phyloP scores from a whole-genome alignment of 2,329 filamentous ascomycete species.

The Beauveria sp. region DNA sequence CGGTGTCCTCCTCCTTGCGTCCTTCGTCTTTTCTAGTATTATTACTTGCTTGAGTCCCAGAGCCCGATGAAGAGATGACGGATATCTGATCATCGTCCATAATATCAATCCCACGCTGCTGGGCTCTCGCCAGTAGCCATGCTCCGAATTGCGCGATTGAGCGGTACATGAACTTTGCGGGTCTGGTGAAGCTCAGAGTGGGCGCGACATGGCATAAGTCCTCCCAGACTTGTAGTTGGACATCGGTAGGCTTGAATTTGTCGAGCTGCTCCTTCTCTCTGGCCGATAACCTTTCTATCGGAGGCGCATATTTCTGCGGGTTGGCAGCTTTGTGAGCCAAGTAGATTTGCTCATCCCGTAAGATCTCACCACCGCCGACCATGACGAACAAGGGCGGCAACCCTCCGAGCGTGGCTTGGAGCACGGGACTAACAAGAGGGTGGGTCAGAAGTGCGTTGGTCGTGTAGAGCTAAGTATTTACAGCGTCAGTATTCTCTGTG shows the following conservation, averaged over 20 bases:
- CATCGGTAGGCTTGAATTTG: constrained; percentile 75
- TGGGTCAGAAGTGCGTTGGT: constrained; percentile 81
- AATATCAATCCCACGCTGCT: constrained; percentile 73
- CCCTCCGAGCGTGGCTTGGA: constrained; percentile 84
- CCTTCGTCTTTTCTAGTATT: constrained; percentile 17
- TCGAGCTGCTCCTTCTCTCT: constrained; percentile 51
- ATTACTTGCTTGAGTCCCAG: constrained; percentile 22
- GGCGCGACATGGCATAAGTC: constrained; percentile 88
- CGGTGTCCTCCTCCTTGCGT: constrained; percentile 12
- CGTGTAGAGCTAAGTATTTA: constrained; percentile 50
- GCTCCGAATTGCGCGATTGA: constrained; percentile 89
- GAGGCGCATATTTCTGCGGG: constrained; percentile 67
- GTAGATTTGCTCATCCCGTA: constrained; percentile 93
- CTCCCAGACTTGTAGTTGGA: constrained; percentile 94
- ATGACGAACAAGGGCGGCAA: constrained; percentile 82
- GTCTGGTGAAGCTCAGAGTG: constrained; percentile 91
- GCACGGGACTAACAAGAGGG: constrained; percentile 79
- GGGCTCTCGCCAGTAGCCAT: constrained; percentile 79
- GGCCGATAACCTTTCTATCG: constrained; percentile 54
- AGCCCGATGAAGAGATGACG: constrained; percentile 56
- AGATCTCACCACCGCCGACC: constrained; percentile 78
- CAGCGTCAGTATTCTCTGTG: background rate
- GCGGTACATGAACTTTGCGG: constrained; percentile 93
- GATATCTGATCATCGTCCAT: constrained; percentile 71
- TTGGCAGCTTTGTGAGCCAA: constrained; percentile 90